Evolutionary conservation across 495 filamentous ascomycete genomes (phyloP).

Genomic region (Hypoxylon rickii): DNA sequence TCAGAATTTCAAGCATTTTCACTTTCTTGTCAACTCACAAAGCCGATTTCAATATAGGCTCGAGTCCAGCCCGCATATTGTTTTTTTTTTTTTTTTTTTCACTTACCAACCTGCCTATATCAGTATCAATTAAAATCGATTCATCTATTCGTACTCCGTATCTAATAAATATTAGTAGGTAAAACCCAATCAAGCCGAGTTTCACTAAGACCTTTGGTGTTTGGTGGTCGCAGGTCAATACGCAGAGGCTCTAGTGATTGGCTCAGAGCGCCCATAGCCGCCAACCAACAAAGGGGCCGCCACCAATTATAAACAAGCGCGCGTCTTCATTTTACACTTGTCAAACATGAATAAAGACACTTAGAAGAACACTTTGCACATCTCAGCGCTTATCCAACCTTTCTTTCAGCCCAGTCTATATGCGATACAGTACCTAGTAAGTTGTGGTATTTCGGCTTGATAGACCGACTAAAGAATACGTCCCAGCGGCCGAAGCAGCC

Average conservation of each 20-base stretch:
- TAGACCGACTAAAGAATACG: too few relatives aligned
- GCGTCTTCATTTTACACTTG: conserved; percentile 25
- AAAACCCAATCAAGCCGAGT: conserved; percentile 14
- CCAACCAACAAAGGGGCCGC: conserved; percentile 11
- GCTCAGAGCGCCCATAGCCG: conserved; percentile 17
- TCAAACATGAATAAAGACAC: conserved; percentile 30
- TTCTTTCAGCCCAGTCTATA: conserved; percentile 25
- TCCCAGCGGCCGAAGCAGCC: conserved; percentile 1
- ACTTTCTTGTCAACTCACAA: too few relatives aligned
- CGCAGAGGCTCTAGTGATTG: conserved; percentile 28
- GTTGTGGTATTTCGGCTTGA: too few relatives aligned
- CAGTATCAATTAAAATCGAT: too few relatives aligned
- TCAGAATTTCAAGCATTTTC: too few relatives aligned
- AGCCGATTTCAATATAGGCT: too few relatives aligned
- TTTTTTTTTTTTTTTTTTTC: too few relatives aligned
- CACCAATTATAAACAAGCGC: conserved; percentile 36
- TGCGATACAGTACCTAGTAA: conserved; percentile 6
- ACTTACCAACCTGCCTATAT: too few relatives aligned
- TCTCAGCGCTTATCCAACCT: conserved; percentile 36
- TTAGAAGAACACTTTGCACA: conserved; percentile 10
- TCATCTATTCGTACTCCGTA: too few relatives aligned
- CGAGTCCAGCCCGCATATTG: too few relatives aligned
- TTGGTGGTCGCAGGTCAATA: conserved; percentile 32
- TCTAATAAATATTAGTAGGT: neutral
- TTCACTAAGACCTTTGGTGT: conserved; percentile 5